Percentiles rank a stretch among this genome's conserved stretches.
phyloP scores from a whole-genome alignment of 176 grass and related monocot species.

The Typha latifolia region DNA sequence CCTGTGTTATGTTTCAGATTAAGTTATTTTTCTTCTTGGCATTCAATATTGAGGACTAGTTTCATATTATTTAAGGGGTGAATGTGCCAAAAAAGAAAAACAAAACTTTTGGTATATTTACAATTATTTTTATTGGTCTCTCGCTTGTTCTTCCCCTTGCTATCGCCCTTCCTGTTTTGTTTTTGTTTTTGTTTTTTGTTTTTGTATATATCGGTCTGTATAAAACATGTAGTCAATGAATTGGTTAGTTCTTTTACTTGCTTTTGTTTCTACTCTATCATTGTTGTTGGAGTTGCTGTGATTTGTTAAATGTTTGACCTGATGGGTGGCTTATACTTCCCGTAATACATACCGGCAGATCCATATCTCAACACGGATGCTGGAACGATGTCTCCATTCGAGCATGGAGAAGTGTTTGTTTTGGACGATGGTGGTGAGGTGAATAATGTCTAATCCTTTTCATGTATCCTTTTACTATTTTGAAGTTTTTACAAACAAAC shows the following conservation, averaged over 20 bases:
- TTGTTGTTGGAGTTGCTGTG: not conserved
- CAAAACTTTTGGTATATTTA: not conserved
- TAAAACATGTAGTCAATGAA: not conserved
- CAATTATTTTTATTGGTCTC: not conserved
- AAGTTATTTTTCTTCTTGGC: too few relatives aligned
- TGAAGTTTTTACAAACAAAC: not conserved
- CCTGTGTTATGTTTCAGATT: too few relatives aligned
- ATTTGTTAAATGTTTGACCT: not conserved
- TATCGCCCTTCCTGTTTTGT: too few relatives aligned
- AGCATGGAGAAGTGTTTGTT: slow-evolving; percentile 95
- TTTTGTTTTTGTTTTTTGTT: too few relatives aligned
- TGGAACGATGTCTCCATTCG: slow-evolving; percentile 97
- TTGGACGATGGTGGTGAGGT: slow-evolving; percentile 97
- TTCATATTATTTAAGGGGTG: not conserved
- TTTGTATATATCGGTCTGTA: too few relatives aligned
- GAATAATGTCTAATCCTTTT: not conserved
- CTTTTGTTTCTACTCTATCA: not conserved
- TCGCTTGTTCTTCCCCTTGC: not conserved
- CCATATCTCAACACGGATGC: slow-evolving; percentile 98
- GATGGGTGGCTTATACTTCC: not conserved
- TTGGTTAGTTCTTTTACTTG: not conserved
- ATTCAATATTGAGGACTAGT: not conserved
- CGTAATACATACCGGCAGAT: slow-evolving; percentile 42
- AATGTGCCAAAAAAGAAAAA: too few relatives aligned
- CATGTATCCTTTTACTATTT: not conserved